Evolutionary conservation across 108 stramenopile genomes (phyloP), one percentile per base, ranked within the genome.

Genomic region (Nitzschia sp.): DNA sequence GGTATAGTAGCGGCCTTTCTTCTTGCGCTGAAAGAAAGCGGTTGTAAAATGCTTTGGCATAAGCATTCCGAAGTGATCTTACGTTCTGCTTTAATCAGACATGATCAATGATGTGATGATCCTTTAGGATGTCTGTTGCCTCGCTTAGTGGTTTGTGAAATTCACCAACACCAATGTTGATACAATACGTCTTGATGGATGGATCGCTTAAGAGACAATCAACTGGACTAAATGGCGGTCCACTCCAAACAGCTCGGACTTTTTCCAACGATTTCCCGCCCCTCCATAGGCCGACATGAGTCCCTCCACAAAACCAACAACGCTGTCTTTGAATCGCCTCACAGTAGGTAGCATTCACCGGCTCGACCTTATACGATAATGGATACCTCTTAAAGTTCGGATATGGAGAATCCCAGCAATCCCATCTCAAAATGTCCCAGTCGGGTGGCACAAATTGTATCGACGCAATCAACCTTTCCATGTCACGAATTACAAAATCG

Each of bases 401-500:
- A 4, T 19, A 19, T 5, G 49, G 49, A 4, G 11, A 5, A 23
- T 51, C 21, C 49, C 49, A 51, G n/a, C 49, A 51, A 23, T 51
- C 49, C 49, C 49, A 51, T n/a, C 49, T 8, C 49, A 51, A 51
- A 21, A 51, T 23, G 21, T 51, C 49, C 49, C 49, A 51, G 21
- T 51, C 49, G 18, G 49, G 49, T 4, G 49, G 49, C 8, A 51
- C 49, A 4, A 51, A 23, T 19, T 51, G 49, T 4, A 51, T 19
- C 19, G 49, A 51, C 18, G 49, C 49, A 21, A 51, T 4, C 49
- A 51, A 51, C 49, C 21, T 51, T 9, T 4, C 21, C 49, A 51
- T 51, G 49, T 51, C 49, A 19, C 49, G 49, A 51, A 51, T 51
- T 4, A 51, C 49, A 51, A 51, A 51, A 23, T 51, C 49, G 21